phyloP scores from a whole-genome alignment of 768 basidiomycete genomes.

The Tricholoma saponaceum region DNA sequence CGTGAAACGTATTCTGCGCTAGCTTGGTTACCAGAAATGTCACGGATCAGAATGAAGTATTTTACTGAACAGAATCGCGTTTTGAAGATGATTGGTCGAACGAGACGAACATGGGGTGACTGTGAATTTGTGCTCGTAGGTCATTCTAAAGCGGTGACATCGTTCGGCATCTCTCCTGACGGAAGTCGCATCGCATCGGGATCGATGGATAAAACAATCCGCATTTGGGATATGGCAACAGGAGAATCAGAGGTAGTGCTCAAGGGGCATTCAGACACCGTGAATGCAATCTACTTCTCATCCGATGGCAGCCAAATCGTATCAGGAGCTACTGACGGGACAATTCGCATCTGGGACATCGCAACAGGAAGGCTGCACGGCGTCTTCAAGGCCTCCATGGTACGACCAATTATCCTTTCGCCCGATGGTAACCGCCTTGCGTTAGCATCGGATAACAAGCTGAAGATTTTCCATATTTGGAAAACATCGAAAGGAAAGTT shows the following conservation, averaged over 20 bases:
- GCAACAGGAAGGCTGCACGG: background rate
- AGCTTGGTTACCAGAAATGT: background rate
- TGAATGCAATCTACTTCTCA: background rate
- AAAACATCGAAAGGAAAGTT: background rate
- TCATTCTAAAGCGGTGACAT: too few relatives aligned
- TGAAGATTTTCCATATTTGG: background rate
- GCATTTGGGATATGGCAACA: background rate
- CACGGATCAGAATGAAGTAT: background rate
- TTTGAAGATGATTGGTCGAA: background rate
- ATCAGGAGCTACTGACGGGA: background rate
- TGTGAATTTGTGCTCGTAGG: too few relatives aligned
- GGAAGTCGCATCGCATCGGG: too few relatives aligned
- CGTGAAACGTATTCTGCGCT: background rate
- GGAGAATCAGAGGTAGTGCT: background rate
- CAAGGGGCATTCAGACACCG: background rate
- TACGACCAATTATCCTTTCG: background rate
- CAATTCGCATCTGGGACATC: background rate
- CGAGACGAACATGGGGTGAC: background rate
- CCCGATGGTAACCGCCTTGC: background rate
- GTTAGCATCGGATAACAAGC: background rate
- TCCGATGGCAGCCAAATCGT: background rate
- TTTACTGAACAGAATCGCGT: background rate
- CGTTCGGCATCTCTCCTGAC: too few relatives aligned
- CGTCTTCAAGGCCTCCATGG: background rate
- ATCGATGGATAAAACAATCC: too few relatives aligned